A percentile compares a stretch with the other conserved stretches of the same genome.
These are phyloP conservation scores for Boletus reticuloceps DNA, from an alignment of 768 basidiomycete species.

Conservation along the genomic window DNA sequence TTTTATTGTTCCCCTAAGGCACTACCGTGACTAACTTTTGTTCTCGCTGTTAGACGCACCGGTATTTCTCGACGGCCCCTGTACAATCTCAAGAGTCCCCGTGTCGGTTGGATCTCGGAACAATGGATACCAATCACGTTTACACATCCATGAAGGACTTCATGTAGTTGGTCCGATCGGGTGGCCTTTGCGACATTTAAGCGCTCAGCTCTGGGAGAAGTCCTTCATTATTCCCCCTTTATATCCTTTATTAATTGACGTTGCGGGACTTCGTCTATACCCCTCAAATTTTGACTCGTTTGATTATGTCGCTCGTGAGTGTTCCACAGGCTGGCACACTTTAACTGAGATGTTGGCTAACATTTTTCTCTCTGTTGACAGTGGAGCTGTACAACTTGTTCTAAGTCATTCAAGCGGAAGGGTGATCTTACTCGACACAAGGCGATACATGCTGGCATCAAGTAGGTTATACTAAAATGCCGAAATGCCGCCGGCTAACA, in stretches of 20 bases:
- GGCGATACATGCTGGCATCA: conserved; percentile 46
- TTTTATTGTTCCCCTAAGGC: conserved; percentile 26
- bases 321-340: background rate
- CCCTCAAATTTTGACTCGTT: conserved; percentile 7
- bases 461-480: conserved; percentile 34
- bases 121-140: conserved; percentile 20
- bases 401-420: conserved; percentile 51
- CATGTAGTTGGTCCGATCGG: conserved; percentile 8
- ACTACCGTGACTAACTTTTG: conserved; percentile 18
- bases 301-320: conserved; percentile 25
- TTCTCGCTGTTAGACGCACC: conserved; percentile 13
- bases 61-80: conserved; percentile 3
- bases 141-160: conserved; percentile 8
- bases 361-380: conserved; percentile 10
- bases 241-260: conserved; percentile 29
- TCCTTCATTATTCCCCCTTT: conserved; percentile 7
- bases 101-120: conserved; percentile 7
- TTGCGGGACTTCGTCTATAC: conserved; percentile 47
- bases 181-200: conserved; percentile 21
- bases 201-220: background rate
- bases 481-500: background rate
- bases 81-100: conserved; percentile 1
- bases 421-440: conserved; percentile 62
- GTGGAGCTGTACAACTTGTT: conserved; percentile 45
- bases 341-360: background rate